These are phyloP conservation scores for Lipomyces kockii DNA, from an alignment of 805 yeast genomes.

Conservation along the genomic window DNA sequence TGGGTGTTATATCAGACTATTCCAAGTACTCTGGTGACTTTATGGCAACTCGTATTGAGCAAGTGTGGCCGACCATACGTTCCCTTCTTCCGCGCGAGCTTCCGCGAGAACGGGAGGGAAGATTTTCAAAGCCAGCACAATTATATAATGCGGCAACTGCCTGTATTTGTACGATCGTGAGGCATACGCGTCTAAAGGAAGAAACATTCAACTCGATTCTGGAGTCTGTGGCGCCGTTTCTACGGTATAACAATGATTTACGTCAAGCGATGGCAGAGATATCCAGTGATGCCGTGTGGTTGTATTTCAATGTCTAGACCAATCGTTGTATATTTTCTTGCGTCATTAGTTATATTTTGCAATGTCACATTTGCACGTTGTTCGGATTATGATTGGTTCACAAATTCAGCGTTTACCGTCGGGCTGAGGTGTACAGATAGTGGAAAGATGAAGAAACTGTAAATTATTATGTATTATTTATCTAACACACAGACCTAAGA, in stretches of 20 bases:
- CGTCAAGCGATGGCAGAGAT: constrained; percentile 21
- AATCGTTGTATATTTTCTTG: neutral
- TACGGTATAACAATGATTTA: constrained; percentile 11
- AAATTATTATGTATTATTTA: neutral
- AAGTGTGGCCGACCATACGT: constrained; percentile 21
- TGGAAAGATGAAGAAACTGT: constrained; percentile 1
- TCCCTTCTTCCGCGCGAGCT: constrained; percentile 20
- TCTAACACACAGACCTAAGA: neutral
- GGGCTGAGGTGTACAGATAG: neutral
- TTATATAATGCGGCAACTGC: constrained; percentile 17
- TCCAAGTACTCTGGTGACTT: constrained; percentile 44
- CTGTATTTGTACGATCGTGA: constrained; percentile 18
- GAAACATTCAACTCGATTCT: constrained; percentile 18
- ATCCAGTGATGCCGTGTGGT: constrained; percentile 31
- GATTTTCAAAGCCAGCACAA: constrained; percentile 28
- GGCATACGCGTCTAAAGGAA: constrained; percentile 24
- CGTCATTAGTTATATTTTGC: neutral
- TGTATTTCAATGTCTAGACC: constrained; percentile 13
- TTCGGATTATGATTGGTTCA: neutral
- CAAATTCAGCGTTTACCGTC: neutral
- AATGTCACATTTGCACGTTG: neutral
- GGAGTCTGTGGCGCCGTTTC: constrained; percentile 17
- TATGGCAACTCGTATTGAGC: constrained; percentile 44
- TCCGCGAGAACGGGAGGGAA: constrained; percentile 33
- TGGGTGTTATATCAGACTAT: constrained; percentile 42